Evolutionary conservation across 192 early-diverging fungal species (phyloP).

Genomic region (Physocladia obscura): DNA sequence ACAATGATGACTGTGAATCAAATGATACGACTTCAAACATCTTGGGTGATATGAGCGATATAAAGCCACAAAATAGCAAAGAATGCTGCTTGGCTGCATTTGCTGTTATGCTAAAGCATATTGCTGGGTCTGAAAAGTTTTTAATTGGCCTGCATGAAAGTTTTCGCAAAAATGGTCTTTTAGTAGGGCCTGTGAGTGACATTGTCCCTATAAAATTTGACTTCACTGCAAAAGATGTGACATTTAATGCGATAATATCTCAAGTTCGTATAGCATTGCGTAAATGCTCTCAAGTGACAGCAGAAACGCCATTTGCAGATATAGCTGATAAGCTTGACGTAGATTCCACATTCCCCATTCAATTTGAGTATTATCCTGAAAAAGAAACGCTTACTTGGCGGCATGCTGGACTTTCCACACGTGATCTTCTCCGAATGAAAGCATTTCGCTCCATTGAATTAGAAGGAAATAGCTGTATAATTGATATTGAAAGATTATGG

Average conservation of each 20-base stretch:
- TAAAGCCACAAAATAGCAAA: constrained; percentile 18
- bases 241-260: constrained; percentile 43
- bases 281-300: constrained; percentile 27
- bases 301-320: constrained; percentile 27
- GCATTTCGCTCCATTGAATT: not conserved
- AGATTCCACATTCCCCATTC: constrained; percentile 31
- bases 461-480: constrained; percentile 1
- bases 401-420: constrained; percentile 25
- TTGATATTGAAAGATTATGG: constrained; percentile 37
- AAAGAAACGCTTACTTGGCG: constrained; percentile 35
- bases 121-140: constrained; percentile 50
- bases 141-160: constrained; percentile 41
- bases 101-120: constrained; percentile 52
- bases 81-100: constrained; percentile 42
- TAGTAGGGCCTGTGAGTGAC: constrained; percentile 51
- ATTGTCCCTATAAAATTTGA: constrained; percentile 50
- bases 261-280: constrained; percentile 28
- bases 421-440: constrained; percentile 31
- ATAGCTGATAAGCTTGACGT: constrained; percentile 19
- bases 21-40: not conserved
- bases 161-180: constrained; percentile 39
- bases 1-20: not conserved
- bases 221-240: constrained; percentile 43
- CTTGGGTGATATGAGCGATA: constrained; percentile 1
- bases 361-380: constrained; percentile 47